Conservation (phyloP, 2,329 filamentous ascomycete species). For the Fusarium pseudograminearum region DNA sequence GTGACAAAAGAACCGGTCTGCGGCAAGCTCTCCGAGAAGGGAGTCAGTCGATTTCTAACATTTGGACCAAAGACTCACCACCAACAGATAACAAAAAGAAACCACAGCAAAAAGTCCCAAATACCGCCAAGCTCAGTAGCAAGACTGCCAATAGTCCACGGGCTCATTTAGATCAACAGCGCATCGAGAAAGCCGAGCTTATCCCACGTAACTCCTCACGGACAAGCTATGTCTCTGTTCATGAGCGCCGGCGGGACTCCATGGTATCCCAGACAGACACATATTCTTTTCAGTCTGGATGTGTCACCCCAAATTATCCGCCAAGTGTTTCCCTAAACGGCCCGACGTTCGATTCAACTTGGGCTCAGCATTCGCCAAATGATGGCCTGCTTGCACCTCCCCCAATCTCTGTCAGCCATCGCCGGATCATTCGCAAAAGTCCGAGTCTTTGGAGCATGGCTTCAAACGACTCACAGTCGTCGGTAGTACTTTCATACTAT, state of each 20-base stretch:
- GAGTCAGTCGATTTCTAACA: constrained; percentile 59
- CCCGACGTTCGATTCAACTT: constrained; percentile 40
- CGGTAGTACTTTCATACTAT: constrained; percentile 63
- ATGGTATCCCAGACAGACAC: constrained; percentile 68
- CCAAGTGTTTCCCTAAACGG: constrained; percentile 52
- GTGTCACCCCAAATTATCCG: constrained; percentile 60
- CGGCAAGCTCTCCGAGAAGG: constrained; percentile 66
- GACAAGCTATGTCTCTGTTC: constrained; percentile 63
- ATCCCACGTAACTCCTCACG: constrained; percentile 58
- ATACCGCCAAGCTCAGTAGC: constrained; percentile 30
- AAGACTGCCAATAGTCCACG: constrained; percentile 5
- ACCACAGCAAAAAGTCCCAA: constrained; percentile 43
- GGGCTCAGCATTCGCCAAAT: constrained; percentile 33
- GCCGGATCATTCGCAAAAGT: constrained; percentile 51
- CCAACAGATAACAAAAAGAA: constrained; percentile 44
- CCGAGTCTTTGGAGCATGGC: constrained; percentile 72
- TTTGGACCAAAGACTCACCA: constrained; percentile 63
- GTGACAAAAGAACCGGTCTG: constrained; percentile 61
- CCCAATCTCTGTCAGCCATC: constrained; percentile 43
- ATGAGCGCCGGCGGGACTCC: constrained; percentile 65
- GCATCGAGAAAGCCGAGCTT: constrained; percentile 45
- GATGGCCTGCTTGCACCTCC: constrained; percentile 27
- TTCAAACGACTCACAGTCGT: constrained; percentile 67
- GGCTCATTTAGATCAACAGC: constrained; percentile 14
- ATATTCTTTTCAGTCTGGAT: constrained; percentile 63